Evolutionary conservation across 208 protist genomes (phyloP).

Genomic region (Trypanosoma melophagium): DNA sequence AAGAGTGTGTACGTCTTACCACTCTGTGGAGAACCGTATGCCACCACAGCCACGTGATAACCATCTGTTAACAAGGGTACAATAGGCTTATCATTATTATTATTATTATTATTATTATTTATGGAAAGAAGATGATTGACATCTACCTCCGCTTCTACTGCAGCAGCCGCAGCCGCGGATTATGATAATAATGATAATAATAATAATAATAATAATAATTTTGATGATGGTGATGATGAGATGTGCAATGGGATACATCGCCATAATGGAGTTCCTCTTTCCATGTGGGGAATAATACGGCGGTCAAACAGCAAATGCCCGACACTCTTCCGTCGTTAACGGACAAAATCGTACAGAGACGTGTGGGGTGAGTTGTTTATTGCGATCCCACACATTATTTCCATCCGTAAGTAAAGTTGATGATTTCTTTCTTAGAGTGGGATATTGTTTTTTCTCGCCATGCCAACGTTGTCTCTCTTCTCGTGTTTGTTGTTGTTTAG

Average conservation of each 20-base stretch:
- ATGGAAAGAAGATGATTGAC: neutral
- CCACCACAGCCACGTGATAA: conserved; percentile 49
- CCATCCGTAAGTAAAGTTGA: too few species aligned
- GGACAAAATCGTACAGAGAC: conserved; percentile 14
- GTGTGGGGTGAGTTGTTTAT: conserved; percentile 1
- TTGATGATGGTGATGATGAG: too few species aligned
- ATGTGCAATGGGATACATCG: conserved; percentile 12
- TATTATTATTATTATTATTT: neutral
- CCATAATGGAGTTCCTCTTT: too few species aligned
- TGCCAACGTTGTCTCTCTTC: too few species aligned
- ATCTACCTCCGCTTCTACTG: neutral
- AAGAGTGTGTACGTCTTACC: conserved; percentile 76
- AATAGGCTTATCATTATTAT: conserved; percentile 22
- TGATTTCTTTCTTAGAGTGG: too few species aligned
- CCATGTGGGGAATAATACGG: too few species aligned
- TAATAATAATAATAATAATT: too few species aligned
- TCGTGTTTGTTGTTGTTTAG: too few species aligned
- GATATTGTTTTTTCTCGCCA: too few species aligned
- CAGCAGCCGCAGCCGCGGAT: neutral
- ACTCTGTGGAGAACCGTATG: conserved; percentile 58
- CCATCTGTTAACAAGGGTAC: conserved; percentile 37
- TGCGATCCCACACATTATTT: neutral
- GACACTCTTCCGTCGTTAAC: conserved; percentile 8
- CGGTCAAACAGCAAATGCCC: neutral
- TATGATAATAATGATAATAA: too few species aligned